phyloP scores from a whole-genome alignment of 331 rosid species.

The Pyracantha coccinea region DNA sequence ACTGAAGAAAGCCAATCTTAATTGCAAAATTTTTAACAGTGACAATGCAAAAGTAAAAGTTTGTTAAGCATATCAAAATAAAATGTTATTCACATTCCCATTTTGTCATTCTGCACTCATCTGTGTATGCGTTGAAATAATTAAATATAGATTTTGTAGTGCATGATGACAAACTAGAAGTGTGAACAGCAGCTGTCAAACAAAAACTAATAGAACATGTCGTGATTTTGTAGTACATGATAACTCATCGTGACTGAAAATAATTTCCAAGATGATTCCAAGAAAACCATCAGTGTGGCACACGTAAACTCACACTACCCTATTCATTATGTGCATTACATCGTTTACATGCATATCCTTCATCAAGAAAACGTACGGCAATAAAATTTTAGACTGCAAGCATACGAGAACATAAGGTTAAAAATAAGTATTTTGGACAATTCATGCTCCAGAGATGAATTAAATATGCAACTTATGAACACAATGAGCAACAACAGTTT shows the following conservation, averaged over 20 bases:
- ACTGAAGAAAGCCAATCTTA: background rate
- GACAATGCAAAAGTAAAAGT: background rate
- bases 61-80: background rate
- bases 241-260: background rate
- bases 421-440: background rate
- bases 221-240: background rate
- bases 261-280: background rate
- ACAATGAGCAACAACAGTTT: background rate
- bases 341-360: background rate
- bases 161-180: background rate
- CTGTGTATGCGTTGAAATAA: background rate
- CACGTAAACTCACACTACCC: background rate
- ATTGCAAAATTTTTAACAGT: background rate
- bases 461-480: background rate
- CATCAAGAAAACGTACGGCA: background rate
- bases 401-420: background rate
- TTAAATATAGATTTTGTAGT: background rate
- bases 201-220: background rate
- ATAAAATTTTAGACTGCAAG: background rate
- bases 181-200: background rate
- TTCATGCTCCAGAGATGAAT: background rate
- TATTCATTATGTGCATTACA: background rate
- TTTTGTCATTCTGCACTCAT: background rate
- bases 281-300: background rate
- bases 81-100: background rate